phyloP scores from a whole-genome alignment of 1,284 basidiomycete genomes.

The Ceratobasidium sp. region DNA sequence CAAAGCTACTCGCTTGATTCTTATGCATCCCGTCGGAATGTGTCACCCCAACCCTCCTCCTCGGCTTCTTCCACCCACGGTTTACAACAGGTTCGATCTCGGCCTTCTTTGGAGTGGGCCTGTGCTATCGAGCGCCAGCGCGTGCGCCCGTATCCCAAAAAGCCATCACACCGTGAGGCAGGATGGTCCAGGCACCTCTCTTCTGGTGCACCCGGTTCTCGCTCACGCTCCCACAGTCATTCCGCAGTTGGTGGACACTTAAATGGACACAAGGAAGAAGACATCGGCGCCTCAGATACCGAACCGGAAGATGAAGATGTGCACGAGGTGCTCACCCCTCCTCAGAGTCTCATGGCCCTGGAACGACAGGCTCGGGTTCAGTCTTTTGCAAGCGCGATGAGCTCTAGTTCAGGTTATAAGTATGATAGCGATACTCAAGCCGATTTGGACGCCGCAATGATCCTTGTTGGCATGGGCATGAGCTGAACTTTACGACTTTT shows the following conservation, averaged over 20 bases:
- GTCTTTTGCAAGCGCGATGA: conserved; percentile 25
- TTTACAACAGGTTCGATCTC: conserved; percentile 14
- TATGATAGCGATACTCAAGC: conserved; percentile 26
- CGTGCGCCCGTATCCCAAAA: conserved; percentile 35
- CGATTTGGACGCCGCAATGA: conserved; percentile 34
- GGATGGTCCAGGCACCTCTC: conserved; percentile 30
- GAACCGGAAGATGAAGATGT: conserved; percentile 31
- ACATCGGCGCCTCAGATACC: conserved; percentile 22
- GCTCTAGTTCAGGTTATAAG: conserved; percentile 12
- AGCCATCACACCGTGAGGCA: conserved; percentile 21
- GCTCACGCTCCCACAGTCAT: conserved; percentile 35
- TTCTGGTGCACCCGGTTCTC: conserved; percentile 13
- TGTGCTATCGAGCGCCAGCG: conserved; percentile 32
- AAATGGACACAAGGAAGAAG: conserved; percentile 28
- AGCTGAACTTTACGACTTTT: conserved; percentile 32
- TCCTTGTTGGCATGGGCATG: conserved; percentile 34
- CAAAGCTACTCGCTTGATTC: conserved; percentile 31
- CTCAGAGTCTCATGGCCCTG: conserved; percentile 23
- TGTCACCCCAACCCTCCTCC: conserved; percentile 20
- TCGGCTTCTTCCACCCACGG: conserved; percentile 15
- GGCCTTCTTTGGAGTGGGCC: conserved; percentile 32
- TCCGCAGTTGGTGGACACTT: conserved; percentile 9
- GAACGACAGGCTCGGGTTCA: conserved; percentile 25
- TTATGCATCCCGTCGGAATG: conserved; percentile 28
- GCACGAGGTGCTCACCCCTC: conserved; percentile 26